A percentile compares a stretch with the other conserved stretches of the same genome.
Evolutionary conservation across 805 yeast species (phyloP).

Genomic region (Cyberlindnera sargentensis): DNA sequence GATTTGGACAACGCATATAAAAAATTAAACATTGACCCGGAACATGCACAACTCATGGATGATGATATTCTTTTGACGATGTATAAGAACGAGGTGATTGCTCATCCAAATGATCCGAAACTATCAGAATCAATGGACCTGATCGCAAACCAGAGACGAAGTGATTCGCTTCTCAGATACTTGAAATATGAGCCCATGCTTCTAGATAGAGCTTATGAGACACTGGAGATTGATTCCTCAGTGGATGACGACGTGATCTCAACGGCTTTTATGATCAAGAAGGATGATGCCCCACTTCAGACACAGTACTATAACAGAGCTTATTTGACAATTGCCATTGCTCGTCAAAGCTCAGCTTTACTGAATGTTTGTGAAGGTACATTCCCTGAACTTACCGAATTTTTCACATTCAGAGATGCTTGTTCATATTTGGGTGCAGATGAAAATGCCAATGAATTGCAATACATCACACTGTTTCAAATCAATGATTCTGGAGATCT

Average conservation of each 20-base stretch:
- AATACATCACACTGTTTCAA: conserved; percentile 47
- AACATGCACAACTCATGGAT: conserved; percentile 14
- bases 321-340: conserved; percentile 52
- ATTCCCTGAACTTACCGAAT: conserved; percentile 24
- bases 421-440: conserved; percentile 42
- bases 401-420: conserved; percentile 34
- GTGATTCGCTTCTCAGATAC: conserved; percentile 28
- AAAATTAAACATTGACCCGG: conserved; percentile 28
- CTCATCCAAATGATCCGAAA: conserved; percentile 14
- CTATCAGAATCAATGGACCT: conserved; percentile 34
- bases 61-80: conserved; percentile 27
- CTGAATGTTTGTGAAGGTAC: conserved; percentile 43
- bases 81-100: conserved; percentile 25
- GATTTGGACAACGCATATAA: conserved; percentile 37
- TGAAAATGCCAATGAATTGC: conserved; percentile 47
- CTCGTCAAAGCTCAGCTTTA: conserved; percentile 50
- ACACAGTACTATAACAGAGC: conserved; percentile 43
- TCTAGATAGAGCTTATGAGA: conserved; percentile 42
- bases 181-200: conserved; percentile 42
- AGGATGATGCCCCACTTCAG: conserved; percentile 44
- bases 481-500: conserved; percentile 39
- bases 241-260: conserved; percentile 66
- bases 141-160: conserved; percentile 33
- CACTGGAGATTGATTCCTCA: conserved; percentile 41
- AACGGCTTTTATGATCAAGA: conserved; percentile 65